phyloP scores from a whole-genome alignment of 768 basidiomycete species.

The Crucibulum laeve region DNA sequence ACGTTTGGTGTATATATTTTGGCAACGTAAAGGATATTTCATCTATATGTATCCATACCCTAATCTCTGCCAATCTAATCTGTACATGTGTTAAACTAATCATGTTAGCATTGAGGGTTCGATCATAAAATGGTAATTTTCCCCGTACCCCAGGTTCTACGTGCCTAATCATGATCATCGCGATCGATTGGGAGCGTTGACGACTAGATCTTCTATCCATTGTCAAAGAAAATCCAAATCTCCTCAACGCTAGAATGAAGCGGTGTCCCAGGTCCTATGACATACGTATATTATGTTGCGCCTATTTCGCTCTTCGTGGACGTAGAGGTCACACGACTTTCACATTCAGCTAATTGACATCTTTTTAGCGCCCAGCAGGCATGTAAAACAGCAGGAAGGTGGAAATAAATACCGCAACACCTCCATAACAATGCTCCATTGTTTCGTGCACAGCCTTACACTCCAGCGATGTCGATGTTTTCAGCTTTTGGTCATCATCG shows the following conservation, averaged over 20 bases:
- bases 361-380: not conserved
- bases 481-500: too few relatives aligned
- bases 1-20: too few relatives aligned
- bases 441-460: too few relatives aligned
- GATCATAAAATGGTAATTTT: too few relatives aligned
- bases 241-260: not conserved
- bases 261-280: slow-evolving; percentile 3
- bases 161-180: slow-evolving; percentile 2
- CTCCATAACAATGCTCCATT: too few relatives aligned
- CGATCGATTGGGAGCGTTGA: not conserved
- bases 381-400: not conserved
- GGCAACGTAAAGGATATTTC: too few relatives aligned
- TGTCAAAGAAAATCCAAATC: not conserved
- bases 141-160: too few relatives aligned
- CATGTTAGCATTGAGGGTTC: too few relatives aligned
- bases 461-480: too few relatives aligned
- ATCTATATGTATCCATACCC: too few relatives aligned
- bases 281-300: not conserved
- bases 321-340: not conserved
- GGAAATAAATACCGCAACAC: not conserved
- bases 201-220: not conserved
- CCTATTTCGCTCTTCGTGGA: slow-evolving; percentile 3
- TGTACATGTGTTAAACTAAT: too few relatives aligned
- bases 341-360: not conserved
- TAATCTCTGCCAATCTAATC: too few relatives aligned